Base-by-base conservation (phyloP, 345 rosid species). In the Euphorbia lathyris region DNA sequence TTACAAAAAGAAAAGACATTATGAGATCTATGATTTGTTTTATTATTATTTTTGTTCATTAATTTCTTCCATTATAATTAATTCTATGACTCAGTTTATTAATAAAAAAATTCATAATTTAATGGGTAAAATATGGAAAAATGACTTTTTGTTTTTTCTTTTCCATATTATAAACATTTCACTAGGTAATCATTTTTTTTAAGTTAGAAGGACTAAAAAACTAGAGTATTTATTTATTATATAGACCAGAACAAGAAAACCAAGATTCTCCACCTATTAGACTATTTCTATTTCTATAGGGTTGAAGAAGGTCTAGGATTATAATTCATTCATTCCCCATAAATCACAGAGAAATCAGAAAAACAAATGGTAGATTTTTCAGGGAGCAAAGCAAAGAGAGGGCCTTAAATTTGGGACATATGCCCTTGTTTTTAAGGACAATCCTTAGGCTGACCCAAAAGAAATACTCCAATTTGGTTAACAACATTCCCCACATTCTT, bases 401-500 rank as follows among this genome's bases (percentile, higher is more conserved):
- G 47, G 34, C 78, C 84, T 68, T 47, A 16, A 77, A 71, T 72
- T 30, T 51, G 64, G 85, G 86, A 77, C 66, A 65, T 17, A 29
- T 81, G 86, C 78, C 77, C 67, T 65, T 63, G 78, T 77, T 80
- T 73, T 65, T 43, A 65, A 72, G 43, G 78, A 76, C 85, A 82
- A 19, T 4, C 36, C 74, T 32, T 27, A 16, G 27, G 65, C 43
- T 71, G 32, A 65, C 66, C 29, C 45, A 63, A 29, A 61, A 71
- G 36, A 25, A 40, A 34, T 13, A 20, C 60, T 50, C 53, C 65
- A 74, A 47, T 30, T 66, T 65, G 66, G 63, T 66, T 34, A 66
- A 32, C 67, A 70, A 55, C 61, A 62, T 77, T 68, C 69, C 73
- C 67, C 36, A 40, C 67, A 66, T 58, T 59, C 58, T 66, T 36